Conservation (phyloP, 1,284 basidiomycete species). For the Malassezia caprae region DNA sequence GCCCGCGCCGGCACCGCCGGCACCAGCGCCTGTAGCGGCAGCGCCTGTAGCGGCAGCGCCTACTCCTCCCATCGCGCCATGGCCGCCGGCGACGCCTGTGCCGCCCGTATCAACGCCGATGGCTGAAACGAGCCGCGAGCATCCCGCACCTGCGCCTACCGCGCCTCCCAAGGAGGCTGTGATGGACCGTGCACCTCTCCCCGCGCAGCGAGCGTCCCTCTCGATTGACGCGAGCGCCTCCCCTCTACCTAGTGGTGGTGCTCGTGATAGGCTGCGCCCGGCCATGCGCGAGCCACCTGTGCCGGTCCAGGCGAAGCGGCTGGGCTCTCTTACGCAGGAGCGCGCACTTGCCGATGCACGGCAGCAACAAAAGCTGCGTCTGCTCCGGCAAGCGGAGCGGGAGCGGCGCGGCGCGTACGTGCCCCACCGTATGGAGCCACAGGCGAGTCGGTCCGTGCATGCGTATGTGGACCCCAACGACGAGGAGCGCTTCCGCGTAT, state of each 20-base stretch:
- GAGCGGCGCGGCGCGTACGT: conserved; percentile 34
- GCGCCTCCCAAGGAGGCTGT: neutral
- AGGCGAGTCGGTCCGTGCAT: conserved; percentile 20
- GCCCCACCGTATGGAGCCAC: conserved; percentile 24
- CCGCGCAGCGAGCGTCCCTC: neutral
- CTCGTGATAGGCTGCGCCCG: neutral
- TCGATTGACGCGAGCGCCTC: neutral
- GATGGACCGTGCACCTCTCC: neutral
- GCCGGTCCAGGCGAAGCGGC: neutral
- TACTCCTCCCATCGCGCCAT: neutral
- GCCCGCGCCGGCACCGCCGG: neutral
- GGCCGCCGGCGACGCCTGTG: neutral
- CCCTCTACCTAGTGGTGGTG: neutral
- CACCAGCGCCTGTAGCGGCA: neutral
- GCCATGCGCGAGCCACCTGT: neutral
- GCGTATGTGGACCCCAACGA: conserved; percentile 29
- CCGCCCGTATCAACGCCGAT: neutral
- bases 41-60: neutral
- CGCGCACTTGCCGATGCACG: conserved; percentile 34
- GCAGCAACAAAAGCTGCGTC: conserved; percentile 36
- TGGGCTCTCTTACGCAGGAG: conserved; percentile 37
- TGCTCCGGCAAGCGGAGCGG: conserved; percentile 32
- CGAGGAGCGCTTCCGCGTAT: conserved; percentile 29
- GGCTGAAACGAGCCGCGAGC: neutral
- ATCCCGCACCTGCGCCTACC: neutral